Percentiles rank a stretch among this genome's conserved stretches.
phyloP scores from a whole-genome alignment of 345 rosid species.

The Rhizophora mangle region DNA sequence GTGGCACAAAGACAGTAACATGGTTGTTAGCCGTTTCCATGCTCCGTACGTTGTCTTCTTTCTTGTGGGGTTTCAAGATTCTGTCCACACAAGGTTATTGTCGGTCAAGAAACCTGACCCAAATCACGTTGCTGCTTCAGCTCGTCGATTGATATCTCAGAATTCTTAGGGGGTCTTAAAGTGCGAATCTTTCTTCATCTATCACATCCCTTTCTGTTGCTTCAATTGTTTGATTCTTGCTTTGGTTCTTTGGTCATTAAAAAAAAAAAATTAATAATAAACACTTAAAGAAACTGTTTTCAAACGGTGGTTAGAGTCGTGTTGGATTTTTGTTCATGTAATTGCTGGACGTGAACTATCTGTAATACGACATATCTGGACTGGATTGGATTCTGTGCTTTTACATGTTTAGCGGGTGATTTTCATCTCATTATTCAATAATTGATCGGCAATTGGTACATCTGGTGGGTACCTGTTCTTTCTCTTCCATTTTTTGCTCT shows the following conservation, averaged over 20 bases:
- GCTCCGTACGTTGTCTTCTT: background rate
- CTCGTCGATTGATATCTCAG: conserved; percentile 85
- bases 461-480: background rate
- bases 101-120: background rate
- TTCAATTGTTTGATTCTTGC: background rate
- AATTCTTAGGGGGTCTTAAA: conserved; percentile 81
- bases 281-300: background rate
- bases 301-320: too few species aligned
- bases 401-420: too few species aligned
- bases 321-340: too few species aligned
- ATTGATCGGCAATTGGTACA: too few species aligned
- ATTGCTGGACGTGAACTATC: too few species aligned
- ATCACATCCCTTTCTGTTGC: background rate
- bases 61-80: too few species aligned
- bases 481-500: background rate
- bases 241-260: background rate
- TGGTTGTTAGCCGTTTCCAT: background rate
- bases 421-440: too few species aligned
- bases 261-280: too few species aligned
- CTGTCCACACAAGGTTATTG: conserved; percentile 39
- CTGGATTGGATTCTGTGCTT: too few species aligned
- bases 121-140: conserved; percentile 21
- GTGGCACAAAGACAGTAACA: background rate
- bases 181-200: conserved; percentile 26
- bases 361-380: too few species aligned